Conservation (phyloP, 768 basidiomycete genomes). For the Postia placenta region DNA sequence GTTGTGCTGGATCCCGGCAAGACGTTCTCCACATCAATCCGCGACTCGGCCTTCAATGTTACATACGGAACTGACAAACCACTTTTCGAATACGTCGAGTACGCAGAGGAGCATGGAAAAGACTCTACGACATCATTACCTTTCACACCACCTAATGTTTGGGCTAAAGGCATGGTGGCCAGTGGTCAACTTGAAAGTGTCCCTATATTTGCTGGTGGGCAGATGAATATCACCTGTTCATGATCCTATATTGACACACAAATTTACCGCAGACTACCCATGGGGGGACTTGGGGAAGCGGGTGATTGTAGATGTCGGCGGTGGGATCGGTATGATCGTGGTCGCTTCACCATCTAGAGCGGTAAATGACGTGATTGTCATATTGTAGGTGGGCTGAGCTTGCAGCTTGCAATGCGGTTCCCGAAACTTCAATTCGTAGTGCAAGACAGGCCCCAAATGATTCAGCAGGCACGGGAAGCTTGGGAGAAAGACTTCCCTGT, state of each 20-base stretch:
- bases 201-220: not conserved
- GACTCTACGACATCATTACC: not conserved
- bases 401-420: constrained; percentile 11
- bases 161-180: constrained; percentile 6
- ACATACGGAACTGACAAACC: not conserved
- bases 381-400: constrained; percentile 6
- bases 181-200: constrained; percentile 2
- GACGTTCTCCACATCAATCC: constrained; percentile 3
- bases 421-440: constrained; percentile 12
- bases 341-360: not conserved
- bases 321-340: constrained; percentile 7
- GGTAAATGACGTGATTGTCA: not conserved
- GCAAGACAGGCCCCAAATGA: constrained; percentile 13
- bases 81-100: constrained; percentile 8
- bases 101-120: constrained; percentile 4
- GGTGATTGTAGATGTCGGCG: constrained; percentile 11
- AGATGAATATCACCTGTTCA: not conserved
- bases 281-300: constrained; percentile 5
- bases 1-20: constrained; percentile 6
- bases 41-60: not conserved
- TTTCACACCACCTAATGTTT: constrained; percentile 2
- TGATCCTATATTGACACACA: no score
- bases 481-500: constrained; percentile 6
- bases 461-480: constrained; percentile 6
- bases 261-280: constrained; percentile 5